Conservation (phyloP, 1,284 basidiomycete species). For the Trametes hirsuta region DNA sequence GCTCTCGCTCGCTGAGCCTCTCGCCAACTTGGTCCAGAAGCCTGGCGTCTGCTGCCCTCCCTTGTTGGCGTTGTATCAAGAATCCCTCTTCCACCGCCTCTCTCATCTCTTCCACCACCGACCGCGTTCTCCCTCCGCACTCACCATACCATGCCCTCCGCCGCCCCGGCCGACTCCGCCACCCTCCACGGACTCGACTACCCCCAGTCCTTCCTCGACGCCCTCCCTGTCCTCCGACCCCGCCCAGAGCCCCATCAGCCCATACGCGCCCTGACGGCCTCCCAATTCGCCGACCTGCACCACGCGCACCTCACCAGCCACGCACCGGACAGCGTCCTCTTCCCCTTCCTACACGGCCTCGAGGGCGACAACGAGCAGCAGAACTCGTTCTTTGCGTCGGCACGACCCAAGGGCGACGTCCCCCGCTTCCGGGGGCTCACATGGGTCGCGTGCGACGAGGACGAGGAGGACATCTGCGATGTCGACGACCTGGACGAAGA, state of each 20-base stretch:
- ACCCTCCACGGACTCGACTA: conserved; percentile 48
- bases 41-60: conserved; percentile 19
- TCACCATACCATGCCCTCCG: conserved; percentile 11
- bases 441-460: conserved; percentile 61
- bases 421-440: conserved; percentile 64
- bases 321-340: conserved; percentile 76
- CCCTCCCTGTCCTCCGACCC: conserved; percentile 43
- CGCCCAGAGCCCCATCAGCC: conserved; percentile 43
- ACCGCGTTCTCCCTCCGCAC: conserved; percentile 15
- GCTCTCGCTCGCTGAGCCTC: conserved; percentile 11
- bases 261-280: conserved; percentile 56
- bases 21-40: conserved; percentile 6
- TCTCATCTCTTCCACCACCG: conserved; percentile 14
- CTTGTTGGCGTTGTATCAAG: conserved; percentile 12
- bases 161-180: conserved; percentile 11
- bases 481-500: conserved; percentile 40
- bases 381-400: conserved; percentile 73
- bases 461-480: conserved; percentile 37
- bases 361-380: conserved; percentile 79
- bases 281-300: conserved; percentile 64
- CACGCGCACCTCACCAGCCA: conserved; percentile 65
- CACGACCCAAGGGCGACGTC: conserved; percentile 31
- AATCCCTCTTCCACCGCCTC: conserved; percentile 10
- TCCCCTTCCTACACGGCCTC: conserved; percentile 84
- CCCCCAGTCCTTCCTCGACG: conserved; percentile 40